Evolutionary conservation across 352 stramenopile species (phyloP).

Genomic region (Phytophthora multivora): DNA sequence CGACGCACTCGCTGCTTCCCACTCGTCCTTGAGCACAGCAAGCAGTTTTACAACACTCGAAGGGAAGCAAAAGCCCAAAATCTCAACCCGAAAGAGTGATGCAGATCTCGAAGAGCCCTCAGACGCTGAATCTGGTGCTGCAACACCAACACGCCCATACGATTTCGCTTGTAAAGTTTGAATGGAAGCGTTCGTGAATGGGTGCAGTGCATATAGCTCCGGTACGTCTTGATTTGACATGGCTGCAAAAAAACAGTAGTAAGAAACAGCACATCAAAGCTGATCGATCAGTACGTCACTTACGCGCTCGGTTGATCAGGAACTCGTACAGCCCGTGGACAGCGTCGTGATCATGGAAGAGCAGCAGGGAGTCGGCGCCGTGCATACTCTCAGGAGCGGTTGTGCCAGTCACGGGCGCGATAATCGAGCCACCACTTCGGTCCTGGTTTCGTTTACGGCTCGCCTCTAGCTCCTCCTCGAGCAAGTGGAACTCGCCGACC

Average conservation of each 20-base stretch:
- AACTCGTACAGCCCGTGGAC: slow-evolving; percentile 81
- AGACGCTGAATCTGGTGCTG: slow-evolving; percentile 9
- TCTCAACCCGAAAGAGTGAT: slow-evolving; percentile 46
- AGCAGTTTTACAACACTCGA: slow-evolving; percentile 42
- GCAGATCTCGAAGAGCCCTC: slow-evolving; percentile 19
- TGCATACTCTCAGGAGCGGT: slow-evolving; percentile 43
- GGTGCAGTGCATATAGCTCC: slow-evolving; percentile 53
- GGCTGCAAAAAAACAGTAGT: slow-evolving; percentile 34
- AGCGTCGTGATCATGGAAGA: slow-evolving; percentile 63
- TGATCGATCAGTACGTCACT: slow-evolving; percentile 13
- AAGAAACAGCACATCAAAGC: slow-evolving; percentile 1
- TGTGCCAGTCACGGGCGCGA: slow-evolving; percentile 19
- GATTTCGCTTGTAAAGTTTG: slow-evolving; percentile 53
- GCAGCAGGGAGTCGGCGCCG: slow-evolving; percentile 64
- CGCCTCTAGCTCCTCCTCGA: slow-evolving; percentile 49
- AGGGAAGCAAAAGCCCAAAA: slow-evolving; percentile 66
- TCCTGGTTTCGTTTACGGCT: slow-evolving; percentile 25
- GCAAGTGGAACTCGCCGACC: slow-evolving; percentile 48
- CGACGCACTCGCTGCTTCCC: slow-evolving; percentile 13
- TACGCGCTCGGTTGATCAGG: slow-evolving; percentile 79
- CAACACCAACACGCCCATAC: slow-evolving; percentile 27
- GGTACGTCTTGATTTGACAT: slow-evolving; percentile 79
- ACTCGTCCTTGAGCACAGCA: slow-evolving; percentile 44
- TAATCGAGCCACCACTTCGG: slow-evolving; percentile 4
- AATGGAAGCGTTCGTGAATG: slow-evolving; percentile 71